Base-by-base conservation (phyloP, 140 eudicot species). In the Erigeron philadelphicus region DNA sequence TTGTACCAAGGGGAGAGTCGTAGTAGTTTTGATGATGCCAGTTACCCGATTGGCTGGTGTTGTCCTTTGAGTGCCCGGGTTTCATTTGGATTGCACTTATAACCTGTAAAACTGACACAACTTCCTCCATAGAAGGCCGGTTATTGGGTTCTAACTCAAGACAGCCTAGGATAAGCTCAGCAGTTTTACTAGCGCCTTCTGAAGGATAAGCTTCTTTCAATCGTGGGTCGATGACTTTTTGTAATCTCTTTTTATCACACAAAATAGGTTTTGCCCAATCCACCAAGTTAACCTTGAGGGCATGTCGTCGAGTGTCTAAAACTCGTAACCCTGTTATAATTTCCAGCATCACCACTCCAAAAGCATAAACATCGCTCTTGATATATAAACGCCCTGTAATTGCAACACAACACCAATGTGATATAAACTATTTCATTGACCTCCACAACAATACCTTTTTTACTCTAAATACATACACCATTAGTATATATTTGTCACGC, bases 311-410 rank as follows among this genome's bases (percentile, higher is more conserved):
- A 46, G 15, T 0, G 10, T 71, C 49, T 3, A 11, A 4, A 11
- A 13, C 76, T 6, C 19, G 42, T 25, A 60, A 61, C 25, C 76
- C 76, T 10, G 68, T 71, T 12, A 71, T 71, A 4, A 71, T 61
- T 45, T 71, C 76, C 16, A 71, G 1, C 58, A 71, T 9, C 68
- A 71, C 50, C 67, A 71, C 68, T 11, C 76, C 76, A 60, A 71
- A 71, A 25, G 5, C 35, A 61, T 46, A 60, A 40, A 71, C 61
- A 19, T 60, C 59, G 2, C 47, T 60, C 68, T 60, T 71, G 6
- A 71, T 50, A 46, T 35, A 71, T 23, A 61, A 25, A 3, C 13
- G 61, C 46, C 67, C 68, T 71, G 41, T 10, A n/a, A n/a, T n/a
- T n/a, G n/a, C n/a, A n/a, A n/a, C 25, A 21, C 25, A 21, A 21